Evolutionary conservation across 2,329 filamentous ascomycete genomes (phyloP).

Genomic region (Allantophomopsis lycopodina): DNA sequence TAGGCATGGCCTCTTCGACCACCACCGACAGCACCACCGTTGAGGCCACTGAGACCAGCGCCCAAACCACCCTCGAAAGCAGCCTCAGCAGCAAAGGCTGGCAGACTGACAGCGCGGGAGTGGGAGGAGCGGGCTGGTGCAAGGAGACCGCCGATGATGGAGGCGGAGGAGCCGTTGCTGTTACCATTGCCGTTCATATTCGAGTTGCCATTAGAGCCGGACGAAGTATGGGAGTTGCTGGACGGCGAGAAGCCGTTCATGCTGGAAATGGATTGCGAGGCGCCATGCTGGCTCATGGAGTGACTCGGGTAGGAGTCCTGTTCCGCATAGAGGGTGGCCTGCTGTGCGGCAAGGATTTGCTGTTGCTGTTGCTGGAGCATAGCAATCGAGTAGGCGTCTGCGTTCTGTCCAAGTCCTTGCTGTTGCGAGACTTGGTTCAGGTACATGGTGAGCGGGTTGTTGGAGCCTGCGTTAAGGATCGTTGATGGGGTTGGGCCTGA

Average conservation of each 20-base stretch:
- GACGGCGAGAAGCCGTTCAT: conserved; percentile 36
- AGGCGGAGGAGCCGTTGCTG: conserved; percentile 31
- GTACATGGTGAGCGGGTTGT: conserved; percentile 89
- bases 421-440: conserved; percentile 70
- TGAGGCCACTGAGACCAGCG: conserved; percentile 17
- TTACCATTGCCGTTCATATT: no score
- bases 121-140: conserved; percentile 51
- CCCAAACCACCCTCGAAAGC: conserved; percentile 37
- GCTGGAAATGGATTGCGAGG: conserved; percentile 53
- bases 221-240: conserved; percentile 18
- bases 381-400: conserved; percentile 21
- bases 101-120: conserved; percentile 69
- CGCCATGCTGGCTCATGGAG: conserved; percentile 37
- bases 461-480: conserved; percentile 65
- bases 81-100: conserved; percentile 51
- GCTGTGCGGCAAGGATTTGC: conserved; percentile 58
- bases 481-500: conserved; percentile 51
- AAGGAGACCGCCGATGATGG: conserved; percentile 64
- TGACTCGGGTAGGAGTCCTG: conserved; percentile 45
- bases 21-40: conserved; percentile 20
- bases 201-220: no score
- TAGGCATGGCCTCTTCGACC: conserved; percentile 50
- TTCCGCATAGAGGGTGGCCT: conserved; percentile 69
- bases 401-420: conserved; percentile 39
- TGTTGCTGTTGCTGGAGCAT: conserved; percentile 46